phyloP scores from a whole-genome alignment of 441 rosid species.

The Adansonia gregorii region DNA sequence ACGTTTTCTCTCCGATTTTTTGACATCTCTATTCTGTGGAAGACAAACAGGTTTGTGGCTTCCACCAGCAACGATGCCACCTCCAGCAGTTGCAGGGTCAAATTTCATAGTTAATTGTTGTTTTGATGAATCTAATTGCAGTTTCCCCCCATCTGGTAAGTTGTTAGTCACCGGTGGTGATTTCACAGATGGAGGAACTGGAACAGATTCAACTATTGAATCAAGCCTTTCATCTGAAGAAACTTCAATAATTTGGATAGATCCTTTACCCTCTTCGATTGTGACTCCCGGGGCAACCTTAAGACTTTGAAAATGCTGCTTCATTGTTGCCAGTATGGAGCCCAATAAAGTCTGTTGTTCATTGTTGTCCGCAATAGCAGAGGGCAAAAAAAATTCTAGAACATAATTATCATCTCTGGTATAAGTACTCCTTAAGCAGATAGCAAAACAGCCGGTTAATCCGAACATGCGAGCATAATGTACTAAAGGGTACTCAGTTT shows the following conservation, averaged over 20 bases:
- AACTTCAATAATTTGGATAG: conserved; percentile 66
- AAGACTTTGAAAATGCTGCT: conserved; percentile 74
- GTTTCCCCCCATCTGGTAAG: conserved; percentile 35
- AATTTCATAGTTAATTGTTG: conserved; percentile 39
- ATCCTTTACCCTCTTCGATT: conserved; percentile 53
- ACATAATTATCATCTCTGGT: conserved; percentile 85
- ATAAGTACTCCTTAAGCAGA: conserved; percentile 70
- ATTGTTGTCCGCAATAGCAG: conserved; percentile 39
- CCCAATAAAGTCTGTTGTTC: conserved; percentile 65
- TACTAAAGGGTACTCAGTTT: conserved; percentile 89
- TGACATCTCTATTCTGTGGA: conserved; percentile 43
- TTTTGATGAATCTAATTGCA: conserved; percentile 39
- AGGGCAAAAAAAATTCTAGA: conserved; percentile 84
- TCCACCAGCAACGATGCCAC: conserved; percentile 34
- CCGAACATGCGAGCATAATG: conserved; percentile 94
- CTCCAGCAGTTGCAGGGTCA: conserved; percentile 39
- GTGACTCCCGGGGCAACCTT: conserved; percentile 71
- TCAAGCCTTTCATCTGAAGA: conserved; percentile 49
- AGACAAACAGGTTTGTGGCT: conserved; percentile 31
- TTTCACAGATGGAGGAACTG: conserved; percentile 36
- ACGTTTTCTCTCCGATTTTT: conserved; percentile 63
- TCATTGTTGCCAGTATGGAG: conserved; percentile 71
- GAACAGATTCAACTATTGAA: conserved; percentile 50
- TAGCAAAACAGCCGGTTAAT: conserved; percentile 69
- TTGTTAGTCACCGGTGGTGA: conserved; percentile 36